These are phyloP conservation scores for Tulasnella sp. DNA, from an alignment of 768 basidiomycete genomes.

Conservation along the genomic window DNA sequence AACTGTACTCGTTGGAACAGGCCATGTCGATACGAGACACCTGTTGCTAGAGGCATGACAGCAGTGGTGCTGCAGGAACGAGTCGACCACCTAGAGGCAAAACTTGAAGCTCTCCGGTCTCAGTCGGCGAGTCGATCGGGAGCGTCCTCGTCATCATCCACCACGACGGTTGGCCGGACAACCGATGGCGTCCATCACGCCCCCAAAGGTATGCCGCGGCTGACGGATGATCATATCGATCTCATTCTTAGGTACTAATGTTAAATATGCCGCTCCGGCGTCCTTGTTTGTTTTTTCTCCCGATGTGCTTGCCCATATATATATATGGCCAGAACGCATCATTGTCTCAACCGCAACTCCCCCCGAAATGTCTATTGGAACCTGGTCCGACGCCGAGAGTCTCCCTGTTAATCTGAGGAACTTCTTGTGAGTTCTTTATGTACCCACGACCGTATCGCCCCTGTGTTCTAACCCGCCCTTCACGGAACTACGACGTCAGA, in stretches of 20 bases:
- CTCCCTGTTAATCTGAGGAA: constrained; percentile 1
- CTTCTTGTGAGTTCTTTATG: not conserved
- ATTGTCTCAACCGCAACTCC: not conserved
- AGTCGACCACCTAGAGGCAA: constrained; percentile 18
- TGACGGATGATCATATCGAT: not conserved
- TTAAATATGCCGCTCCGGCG: not conserved
- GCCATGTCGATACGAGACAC: constrained; percentile 15
- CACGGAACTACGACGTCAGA: not conserved
- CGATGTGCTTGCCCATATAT: not conserved
- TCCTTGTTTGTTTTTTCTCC: not conserved
- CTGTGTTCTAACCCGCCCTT: not conserved
- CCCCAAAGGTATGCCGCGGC: not conserved
- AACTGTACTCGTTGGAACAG: not conserved
- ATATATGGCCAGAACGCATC: not conserved
- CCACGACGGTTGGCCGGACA: constrained; percentile 1
- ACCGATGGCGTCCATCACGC: constrained; percentile 2
- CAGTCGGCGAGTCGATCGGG: not conserved
- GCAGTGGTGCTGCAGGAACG: constrained; percentile 16
- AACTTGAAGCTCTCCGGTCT: constrained; percentile 14
- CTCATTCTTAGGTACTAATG: not conserved
- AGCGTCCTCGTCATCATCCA: not conserved
- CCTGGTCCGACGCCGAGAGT: not conserved
- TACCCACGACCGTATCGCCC: not conserved
- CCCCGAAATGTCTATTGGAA: constrained; percentile 9
- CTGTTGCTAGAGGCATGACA: constrained; percentile 2